These are phyloP conservation scores for Moringa oleifera DNA, from an alignment of 345 rosid species.

Conservation along the genomic window DNA sequence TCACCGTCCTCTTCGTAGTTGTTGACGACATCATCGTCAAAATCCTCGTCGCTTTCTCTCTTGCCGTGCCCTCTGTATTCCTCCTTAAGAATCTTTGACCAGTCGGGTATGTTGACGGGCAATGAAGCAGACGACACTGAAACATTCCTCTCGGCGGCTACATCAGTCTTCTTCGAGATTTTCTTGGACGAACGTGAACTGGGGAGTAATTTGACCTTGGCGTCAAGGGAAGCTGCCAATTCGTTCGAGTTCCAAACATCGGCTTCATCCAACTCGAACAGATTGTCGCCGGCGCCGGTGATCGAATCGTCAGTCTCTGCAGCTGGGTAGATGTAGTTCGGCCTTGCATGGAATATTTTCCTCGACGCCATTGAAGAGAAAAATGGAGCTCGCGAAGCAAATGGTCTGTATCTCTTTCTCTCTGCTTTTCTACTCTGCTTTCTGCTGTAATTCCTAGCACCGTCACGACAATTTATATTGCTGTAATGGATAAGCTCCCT, in stretches of 20 bases:
- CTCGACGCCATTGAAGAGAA: conserved; percentile 50
- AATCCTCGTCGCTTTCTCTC: conserved; percentile 27
- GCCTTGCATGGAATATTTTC: conserved; percentile 34
- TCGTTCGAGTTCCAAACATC: conserved; percentile 35
- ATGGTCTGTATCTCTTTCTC: not conserved
- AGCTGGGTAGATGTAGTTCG: conserved; percentile 37
- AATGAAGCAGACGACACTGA: conserved; percentile 38
- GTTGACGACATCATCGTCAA: conserved; percentile 12
- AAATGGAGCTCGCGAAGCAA: not conserved
- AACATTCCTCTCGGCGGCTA: conserved; percentile 4
- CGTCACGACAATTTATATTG: conserved; percentile 20
- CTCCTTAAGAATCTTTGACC: conserved; percentile 67
- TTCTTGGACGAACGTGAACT: conserved; percentile 34
- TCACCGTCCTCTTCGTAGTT: conserved; percentile 8
- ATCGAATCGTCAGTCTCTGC: conserved; percentile 16
- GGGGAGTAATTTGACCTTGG: conserved; percentile 29
- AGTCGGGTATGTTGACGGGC: conserved; percentile 73
- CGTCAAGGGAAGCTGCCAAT: conserved; percentile 12
- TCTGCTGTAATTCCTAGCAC: no score
- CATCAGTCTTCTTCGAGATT: conserved; percentile 23
- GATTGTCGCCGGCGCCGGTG: conserved; percentile 10
- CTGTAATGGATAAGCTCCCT: conserved; percentile 33
- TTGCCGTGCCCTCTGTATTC: conserved; percentile 29
- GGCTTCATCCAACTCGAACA: conserved; percentile 58
- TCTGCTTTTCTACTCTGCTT: not conserved